These are phyloP conservation scores for Hortiboletus campestris DNA, from an alignment of 768 basidiomycete genomes.

Conservation along the genomic window DNA sequence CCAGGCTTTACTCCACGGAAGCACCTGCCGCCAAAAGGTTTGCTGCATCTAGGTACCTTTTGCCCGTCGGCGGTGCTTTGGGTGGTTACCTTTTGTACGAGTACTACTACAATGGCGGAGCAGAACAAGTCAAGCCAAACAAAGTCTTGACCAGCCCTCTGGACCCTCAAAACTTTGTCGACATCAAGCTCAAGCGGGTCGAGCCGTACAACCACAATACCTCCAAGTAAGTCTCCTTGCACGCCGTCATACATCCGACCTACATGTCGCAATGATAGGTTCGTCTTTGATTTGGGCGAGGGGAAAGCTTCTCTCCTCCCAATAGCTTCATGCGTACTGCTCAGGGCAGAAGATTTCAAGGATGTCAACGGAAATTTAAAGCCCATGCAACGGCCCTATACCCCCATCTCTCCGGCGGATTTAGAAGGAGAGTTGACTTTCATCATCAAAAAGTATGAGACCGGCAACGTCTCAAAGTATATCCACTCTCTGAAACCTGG, in stretches of 20 bases:
- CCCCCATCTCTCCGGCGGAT: slow-evolving; percentile 81
- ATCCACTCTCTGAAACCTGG: slow-evolving; percentile 81
- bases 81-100: slow-evolving; percentile 48
- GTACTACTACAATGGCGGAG: slow-evolving; percentile 41
- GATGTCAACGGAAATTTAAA: slow-evolving; percentile 85
- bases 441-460: slow-evolving; percentile 83
- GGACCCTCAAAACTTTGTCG: slow-evolving; percentile 70
- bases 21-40: slow-evolving; percentile 45
- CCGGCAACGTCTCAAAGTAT: slow-evolving; percentile 80
- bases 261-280: slow-evolving; percentile 40
- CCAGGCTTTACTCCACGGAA: slow-evolving; percentile 49
- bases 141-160: slow-evolving; percentile 60
- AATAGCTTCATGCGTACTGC: slow-evolving; percentile 73
- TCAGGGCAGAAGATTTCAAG: slow-evolving; percentile 70
- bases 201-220: slow-evolving; percentile 95
- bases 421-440: slow-evolving; percentile 72
- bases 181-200: slow-evolving; percentile 80
- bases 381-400: slow-evolving; percentile 89
- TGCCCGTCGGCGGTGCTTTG: slow-evolving; percentile 34
- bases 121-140: slow-evolving; percentile 38
- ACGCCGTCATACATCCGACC: neutral
- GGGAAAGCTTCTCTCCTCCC: slow-evolving; percentile 76
- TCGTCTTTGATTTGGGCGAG: slow-evolving; percentile 77
- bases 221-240: slow-evolving; percentile 49
- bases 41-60: slow-evolving; percentile 46